These are phyloP conservation scores for Paxillus rubicundulus DNA, from an alignment of 768 basidiomycete genomes.

Conservation along the genomic window DNA sequence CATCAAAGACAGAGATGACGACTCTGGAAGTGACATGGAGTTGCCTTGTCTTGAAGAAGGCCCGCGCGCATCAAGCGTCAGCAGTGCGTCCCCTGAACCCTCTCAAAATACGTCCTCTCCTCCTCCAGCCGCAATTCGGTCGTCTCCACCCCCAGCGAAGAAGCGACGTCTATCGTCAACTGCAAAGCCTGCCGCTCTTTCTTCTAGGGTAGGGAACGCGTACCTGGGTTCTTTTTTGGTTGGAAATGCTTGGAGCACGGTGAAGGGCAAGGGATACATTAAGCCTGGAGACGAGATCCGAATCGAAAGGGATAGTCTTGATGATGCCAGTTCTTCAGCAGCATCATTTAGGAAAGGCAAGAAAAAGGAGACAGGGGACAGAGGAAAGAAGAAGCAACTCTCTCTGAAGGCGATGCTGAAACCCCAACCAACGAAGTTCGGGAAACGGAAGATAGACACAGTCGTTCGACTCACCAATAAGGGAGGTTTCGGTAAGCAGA, in stretches of 20 bases:
- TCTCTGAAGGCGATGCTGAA: conserved; percentile 68
- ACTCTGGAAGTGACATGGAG: conserved; percentile 35
- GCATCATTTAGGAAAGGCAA: conserved; percentile 33
- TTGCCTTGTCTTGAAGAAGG: conserved; percentile 30
- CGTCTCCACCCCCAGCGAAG: conserved; percentile 43
- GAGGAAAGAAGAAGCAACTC: conserved; percentile 57
- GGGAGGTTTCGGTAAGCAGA: conserved; percentile 59
- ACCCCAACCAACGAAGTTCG: conserved; percentile 43
- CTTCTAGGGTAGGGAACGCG: conserved; percentile 24
- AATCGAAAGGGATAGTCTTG: conserved; percentile 53
- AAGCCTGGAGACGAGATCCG: conserved; percentile 58
- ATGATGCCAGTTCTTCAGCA: conserved; percentile 25
- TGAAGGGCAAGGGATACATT: conserved; percentile 68
- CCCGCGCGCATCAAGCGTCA: conserved; percentile 41
- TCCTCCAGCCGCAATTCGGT: conserved; percentile 9
- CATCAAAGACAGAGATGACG: conserved; percentile 34
- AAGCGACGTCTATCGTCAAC: conserved; percentile 47
- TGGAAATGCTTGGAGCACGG: conserved; percentile 77
- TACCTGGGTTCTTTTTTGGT: conserved; percentile 72
- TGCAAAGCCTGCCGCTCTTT: conserved; percentile 4
- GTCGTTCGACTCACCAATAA: conserved; percentile 67
- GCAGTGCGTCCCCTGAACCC: conserved; percentile 34
- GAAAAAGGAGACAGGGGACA: conserved; percentile 30
- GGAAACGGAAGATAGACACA: conserved; percentile 55
- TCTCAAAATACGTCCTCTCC: conserved; percentile 28